A percentile compares a stretch with the other conserved stretches of the same genome.
These are phyloP conservation scores for Jatropha curcas DNA, from an alignment of 345 rosid species.

Conservation along the genomic window DNA sequence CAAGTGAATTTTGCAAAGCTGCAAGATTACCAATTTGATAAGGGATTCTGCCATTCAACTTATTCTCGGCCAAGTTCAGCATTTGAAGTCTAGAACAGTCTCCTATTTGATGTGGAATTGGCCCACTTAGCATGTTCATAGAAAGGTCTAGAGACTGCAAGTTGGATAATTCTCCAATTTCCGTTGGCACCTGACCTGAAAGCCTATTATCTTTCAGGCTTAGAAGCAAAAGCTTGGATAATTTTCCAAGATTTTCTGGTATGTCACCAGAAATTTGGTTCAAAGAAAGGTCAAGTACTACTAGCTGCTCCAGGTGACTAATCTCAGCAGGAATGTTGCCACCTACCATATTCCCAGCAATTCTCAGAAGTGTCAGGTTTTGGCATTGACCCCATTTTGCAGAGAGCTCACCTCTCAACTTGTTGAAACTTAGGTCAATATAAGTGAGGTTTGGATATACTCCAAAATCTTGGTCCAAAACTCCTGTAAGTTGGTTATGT, in stretches of 20 bases:
- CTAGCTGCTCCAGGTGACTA: constrained; percentile 19
- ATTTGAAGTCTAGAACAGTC: constrained; percentile 20
- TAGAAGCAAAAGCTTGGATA: constrained; percentile 12
- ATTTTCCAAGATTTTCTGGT: constrained; percentile 26
- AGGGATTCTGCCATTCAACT: constrained; percentile 29
- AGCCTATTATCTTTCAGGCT: constrained; percentile 24
- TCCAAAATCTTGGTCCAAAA: constrained; percentile 23
- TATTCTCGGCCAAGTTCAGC: constrained; percentile 21
- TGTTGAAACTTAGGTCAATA: constrained; percentile 37
- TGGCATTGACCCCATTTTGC: constrained; percentile 32
- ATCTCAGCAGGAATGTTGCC: constrained; percentile 30
- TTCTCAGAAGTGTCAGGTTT: constrained; percentile 13
- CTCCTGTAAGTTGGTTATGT: constrained; percentile 31
- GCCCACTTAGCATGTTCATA: constrained; percentile 30
- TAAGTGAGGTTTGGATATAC: constrained; percentile 37
- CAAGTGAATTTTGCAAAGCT: constrained; percentile 30
- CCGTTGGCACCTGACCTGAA: constrained; percentile 24
- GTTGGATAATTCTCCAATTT: constrained; percentile 15
- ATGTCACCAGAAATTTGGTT: constrained; percentile 29
- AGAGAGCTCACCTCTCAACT: constrained; percentile 30
- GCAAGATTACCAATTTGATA: constrained; percentile 34
- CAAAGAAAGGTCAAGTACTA: constrained; percentile 25
- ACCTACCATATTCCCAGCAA: constrained; percentile 24
- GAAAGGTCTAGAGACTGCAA: constrained; percentile 26
- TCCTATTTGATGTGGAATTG: constrained; percentile 30